These are phyloP conservation scores for Populus alba DNA, from an alignment of 345 rosid species.

Conservation along the genomic window DNA sequence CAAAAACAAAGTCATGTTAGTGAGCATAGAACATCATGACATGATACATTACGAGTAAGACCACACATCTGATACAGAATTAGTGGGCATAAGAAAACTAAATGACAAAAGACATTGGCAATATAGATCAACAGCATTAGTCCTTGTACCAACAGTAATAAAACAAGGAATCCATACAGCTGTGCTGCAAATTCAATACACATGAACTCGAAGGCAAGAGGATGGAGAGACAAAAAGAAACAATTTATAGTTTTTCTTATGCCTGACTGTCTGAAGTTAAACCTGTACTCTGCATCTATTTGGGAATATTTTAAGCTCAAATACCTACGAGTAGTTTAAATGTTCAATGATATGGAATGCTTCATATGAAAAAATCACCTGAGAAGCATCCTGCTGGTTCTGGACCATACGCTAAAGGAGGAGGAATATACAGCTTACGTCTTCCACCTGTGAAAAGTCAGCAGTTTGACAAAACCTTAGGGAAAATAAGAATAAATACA, in stretches of 20 bases:
- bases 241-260: neutral
- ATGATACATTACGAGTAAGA: neutral
- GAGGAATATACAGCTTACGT: constrained; percentile 87
- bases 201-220: neutral
- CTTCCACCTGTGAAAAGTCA: constrained; percentile 55
- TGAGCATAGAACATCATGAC: neutral
- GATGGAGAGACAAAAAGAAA: neutral
- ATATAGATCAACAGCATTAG: neutral
- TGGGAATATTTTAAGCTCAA: neutral
- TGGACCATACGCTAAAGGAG: constrained; percentile 85
- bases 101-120: neutral
- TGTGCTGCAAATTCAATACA: neutral
- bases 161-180: neutral
- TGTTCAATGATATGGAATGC: neutral
- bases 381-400: constrained; percentile 98
- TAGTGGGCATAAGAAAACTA: neutral
- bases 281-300: neutral
- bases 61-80: neutral
- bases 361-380: constrained; percentile 39
- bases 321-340: neutral
- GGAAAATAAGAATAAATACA: neutral
- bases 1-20: neutral
- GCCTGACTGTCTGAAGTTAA: neutral
- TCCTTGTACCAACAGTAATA: too few species aligned
- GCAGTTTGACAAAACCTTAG: neutral